Conservation (phyloP, 768 basidiomycete genomes). For the Multifurca ochricompacta region DNA sequence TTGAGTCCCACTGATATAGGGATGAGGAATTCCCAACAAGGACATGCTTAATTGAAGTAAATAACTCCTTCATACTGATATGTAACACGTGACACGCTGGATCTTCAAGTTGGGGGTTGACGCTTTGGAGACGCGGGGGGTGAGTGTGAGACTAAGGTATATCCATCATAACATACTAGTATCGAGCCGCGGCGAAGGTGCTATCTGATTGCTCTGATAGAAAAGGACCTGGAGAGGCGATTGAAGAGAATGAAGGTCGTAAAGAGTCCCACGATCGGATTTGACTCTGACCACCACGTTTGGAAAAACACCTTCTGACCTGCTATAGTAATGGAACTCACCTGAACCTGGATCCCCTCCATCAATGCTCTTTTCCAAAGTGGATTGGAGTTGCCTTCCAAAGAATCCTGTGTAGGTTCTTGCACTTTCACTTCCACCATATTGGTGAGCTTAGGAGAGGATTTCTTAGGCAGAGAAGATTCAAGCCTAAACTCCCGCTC, state of each 20-base stretch:
- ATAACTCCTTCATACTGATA: constrained; percentile 40
- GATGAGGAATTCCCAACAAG: constrained; percentile 62
- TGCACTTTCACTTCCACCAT: constrained; percentile 1
- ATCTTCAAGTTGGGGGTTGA: constrained; percentile 39
- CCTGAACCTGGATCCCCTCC: constrained; percentile 4
- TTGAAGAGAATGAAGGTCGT: constrained; percentile 28
- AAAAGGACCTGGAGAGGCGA: constrained; percentile 42
- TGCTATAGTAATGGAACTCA: neutral
- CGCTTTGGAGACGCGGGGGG: constrained; percentile 31
- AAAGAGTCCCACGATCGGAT: constrained; percentile 60
- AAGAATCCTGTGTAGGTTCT: neutral
- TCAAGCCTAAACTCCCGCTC: constrained; percentile 1
- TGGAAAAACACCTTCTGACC: neutral
- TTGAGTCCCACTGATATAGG: constrained; percentile 55
- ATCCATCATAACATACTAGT: constrained; percentile 40
- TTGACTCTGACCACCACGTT: constrained; percentile 32
- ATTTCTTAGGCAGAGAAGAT: neutral
- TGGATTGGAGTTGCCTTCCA: neutral
- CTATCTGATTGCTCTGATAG: constrained; percentile 57
- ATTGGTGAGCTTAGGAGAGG: constrained; percentile 10
- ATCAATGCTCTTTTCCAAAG: constrained; percentile 9
- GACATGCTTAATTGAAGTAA: constrained; percentile 46
- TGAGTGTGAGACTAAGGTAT: neutral
- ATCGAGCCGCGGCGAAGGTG: constrained; percentile 48
- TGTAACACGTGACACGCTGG: constrained; percentile 34